phyloP scores from a whole-genome alignment of 2,329 filamentous ascomycete species.

The Alternaria consortialis region DNA sequence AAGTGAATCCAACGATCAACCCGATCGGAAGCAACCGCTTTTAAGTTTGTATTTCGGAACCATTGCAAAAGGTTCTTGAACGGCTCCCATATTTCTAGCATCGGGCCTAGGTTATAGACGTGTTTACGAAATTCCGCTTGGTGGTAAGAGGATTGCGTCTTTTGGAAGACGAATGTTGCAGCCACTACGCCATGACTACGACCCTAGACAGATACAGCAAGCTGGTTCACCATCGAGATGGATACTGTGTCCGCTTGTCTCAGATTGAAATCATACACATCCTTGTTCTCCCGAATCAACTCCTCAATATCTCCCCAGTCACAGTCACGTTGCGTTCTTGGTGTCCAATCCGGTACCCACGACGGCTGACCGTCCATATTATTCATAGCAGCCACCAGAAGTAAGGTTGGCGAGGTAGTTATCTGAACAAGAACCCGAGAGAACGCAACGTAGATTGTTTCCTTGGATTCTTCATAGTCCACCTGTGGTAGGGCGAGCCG shows the following conservation, averaged over 20 bases:
- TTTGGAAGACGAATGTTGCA: background rate
- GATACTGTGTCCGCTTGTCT: too few species aligned
- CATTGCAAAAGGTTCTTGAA: too few species aligned
- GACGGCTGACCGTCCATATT: background rate
- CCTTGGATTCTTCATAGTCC: background rate
- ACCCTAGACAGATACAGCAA: background rate
- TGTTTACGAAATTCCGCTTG: background rate
- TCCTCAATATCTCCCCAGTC: background rate
- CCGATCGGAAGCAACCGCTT: too few species aligned
- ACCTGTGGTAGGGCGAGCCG: background rate
- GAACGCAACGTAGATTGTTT: background rate
- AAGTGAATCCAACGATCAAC: too few species aligned
- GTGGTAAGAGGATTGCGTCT: background rate
- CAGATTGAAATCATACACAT: too few species aligned
- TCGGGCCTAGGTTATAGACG: background rate
- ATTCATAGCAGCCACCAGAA: background rate
- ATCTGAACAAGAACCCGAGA: background rate
- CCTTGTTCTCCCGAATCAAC: background rate
- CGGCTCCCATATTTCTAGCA: background rate
- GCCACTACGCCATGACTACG: background rate
- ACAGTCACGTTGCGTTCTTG: background rate
- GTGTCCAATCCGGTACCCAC: background rate
- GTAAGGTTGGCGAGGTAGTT: background rate
- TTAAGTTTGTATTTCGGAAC: too few species aligned
- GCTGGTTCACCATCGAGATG: background rate